Evolutionary conservation across 352 stramenopile species (phyloP), one percentile per base, ranked within the genome.

Genomic region (Pythium rishiriense): DNA sequence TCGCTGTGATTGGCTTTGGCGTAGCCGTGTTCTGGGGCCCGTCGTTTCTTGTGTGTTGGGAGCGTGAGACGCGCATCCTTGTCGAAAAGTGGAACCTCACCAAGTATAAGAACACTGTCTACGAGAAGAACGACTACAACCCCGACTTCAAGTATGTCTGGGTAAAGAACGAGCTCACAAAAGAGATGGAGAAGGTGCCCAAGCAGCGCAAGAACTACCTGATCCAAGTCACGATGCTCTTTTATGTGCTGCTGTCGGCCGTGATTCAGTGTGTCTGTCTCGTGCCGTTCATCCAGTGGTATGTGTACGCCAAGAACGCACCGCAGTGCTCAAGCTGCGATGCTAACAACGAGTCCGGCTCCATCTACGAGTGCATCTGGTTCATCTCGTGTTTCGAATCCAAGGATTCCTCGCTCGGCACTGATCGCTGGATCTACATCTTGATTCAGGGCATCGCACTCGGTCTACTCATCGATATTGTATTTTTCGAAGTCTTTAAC

Each of bases 401-500:
- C 6, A 72, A 75, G 0, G 84, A 75, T 2, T 94, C 87, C 19
- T 69, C 80, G 3, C 58, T 96, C 3, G 85, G 87, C 8, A 96
- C 86, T 2, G 88, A 96, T 66, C 88, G 88, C 3, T 96, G 88
- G 88, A 74, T 93, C 45, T 96, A 96, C 59, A 96, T 96, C 51
- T 55, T 96, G 12, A 83, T 93, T 29, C 88, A 96, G 48, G 88
- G 88, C 31, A 83, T 94, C 24, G 59, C 79, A 33, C 77, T 96
- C 17, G 88, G 88, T 31, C 69, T 96, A 50, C 69, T 96, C 3
- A 94, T 96, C 49, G 88, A 96, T 60, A 93, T 96, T 14, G 81
- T 96, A 62, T 94, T 95, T 69, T 95, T 94, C 29, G 85, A 93
- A 50, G 52, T 95, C 6, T 96, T 96, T 62, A 94, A 94, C 60